Evolutionary conservation across 495 filamentous ascomycete genomes (phyloP).

Genomic region (Talaromyces adpressus): DNA sequence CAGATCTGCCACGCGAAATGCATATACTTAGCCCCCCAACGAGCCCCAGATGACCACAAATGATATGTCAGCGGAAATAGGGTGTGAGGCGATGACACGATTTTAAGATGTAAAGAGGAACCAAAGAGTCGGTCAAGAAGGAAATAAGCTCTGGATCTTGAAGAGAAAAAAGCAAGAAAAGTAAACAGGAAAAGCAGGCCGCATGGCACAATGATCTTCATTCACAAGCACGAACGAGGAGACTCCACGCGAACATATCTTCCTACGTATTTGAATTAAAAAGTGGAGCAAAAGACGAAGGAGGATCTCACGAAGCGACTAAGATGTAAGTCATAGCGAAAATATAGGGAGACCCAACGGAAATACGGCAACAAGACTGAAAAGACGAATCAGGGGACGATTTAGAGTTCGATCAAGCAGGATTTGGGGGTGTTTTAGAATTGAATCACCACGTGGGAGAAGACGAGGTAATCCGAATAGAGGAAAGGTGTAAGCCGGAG

Average conservation of each 20-base stretch:
- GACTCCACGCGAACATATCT: neutral
- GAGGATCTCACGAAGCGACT: neutral
- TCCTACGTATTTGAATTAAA: neutral
- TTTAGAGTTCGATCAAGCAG: neutral
- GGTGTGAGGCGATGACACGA: neutral
- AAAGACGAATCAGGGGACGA: neutral
- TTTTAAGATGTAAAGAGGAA: neutral
- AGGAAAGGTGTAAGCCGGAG: neutral
- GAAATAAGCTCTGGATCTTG: neutral
- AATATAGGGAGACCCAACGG: neutral
- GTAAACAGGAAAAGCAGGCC: neutral
- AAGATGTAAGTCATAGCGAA: neutral
- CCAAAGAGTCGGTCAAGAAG: neutral
- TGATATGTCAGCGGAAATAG: neutral
- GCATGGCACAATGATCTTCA: too few species aligned
- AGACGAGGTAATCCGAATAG: neutral
- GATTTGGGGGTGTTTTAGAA: neutral
- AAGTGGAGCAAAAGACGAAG: neutral
- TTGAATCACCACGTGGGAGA: slow-evolving; percentile 1
- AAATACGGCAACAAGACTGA: neutral
- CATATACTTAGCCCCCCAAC: neutral
- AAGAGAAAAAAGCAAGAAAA: neutral
- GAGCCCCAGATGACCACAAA: neutral
- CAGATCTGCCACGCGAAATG: neutral
- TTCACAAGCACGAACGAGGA: too few species aligned